Percentiles rank a stretch among this genome's conserved stretches.
These are phyloP conservation scores for Tylopilus subfusipes DNA, from an alignment of 768 basidiomycete species.

Conservation along the genomic window DNA sequence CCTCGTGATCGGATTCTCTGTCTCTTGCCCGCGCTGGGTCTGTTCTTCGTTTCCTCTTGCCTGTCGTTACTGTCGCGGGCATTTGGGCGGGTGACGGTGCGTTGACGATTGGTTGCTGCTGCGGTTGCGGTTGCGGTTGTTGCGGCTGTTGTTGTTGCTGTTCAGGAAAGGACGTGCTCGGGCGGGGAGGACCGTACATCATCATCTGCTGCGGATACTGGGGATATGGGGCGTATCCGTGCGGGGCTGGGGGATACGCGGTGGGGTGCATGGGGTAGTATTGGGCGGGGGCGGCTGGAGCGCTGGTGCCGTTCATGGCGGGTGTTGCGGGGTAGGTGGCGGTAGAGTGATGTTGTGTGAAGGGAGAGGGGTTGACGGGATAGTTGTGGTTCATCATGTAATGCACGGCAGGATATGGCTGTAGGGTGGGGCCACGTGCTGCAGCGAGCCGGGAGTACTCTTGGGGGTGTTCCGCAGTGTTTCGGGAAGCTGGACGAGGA, in stretches of 20 bases:
- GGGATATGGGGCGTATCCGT: constrained; percentile 53
- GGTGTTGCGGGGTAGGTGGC: constrained; percentile 33
- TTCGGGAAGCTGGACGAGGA: constrained; percentile 16
- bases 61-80: constrained; percentile 31
- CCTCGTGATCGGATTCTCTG: constrained; percentile 61
- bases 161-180: constrained; percentile 36
- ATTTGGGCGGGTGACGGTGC: constrained; percentile 33
- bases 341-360: constrained; percentile 40
- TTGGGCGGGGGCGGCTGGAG: constrained; percentile 39
- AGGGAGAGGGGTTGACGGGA: constrained; percentile 54
- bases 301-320: constrained; percentile 37
- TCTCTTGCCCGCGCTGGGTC: constrained; percentile 39
- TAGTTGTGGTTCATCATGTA: constrained; percentile 71
- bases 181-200: constrained; percentile 54
- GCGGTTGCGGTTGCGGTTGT: constrained; percentile 14
- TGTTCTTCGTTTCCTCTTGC: constrained; percentile 66
- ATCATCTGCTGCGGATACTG: constrained; percentile 59
- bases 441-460: constrained; percentile 31
- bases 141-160: constrained; percentile 24
- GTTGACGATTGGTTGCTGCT: constrained; percentile 27
- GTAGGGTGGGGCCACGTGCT: constrained; percentile 43
- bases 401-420: constrained; percentile 55
- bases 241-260: constrained; percentile 43
- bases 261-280: constrained; percentile 60
- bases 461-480: constrained; percentile 19